Base-by-base conservation (phyloP, 2,329 filamentous ascomycete species). In the Didymella pinodella region DNA sequence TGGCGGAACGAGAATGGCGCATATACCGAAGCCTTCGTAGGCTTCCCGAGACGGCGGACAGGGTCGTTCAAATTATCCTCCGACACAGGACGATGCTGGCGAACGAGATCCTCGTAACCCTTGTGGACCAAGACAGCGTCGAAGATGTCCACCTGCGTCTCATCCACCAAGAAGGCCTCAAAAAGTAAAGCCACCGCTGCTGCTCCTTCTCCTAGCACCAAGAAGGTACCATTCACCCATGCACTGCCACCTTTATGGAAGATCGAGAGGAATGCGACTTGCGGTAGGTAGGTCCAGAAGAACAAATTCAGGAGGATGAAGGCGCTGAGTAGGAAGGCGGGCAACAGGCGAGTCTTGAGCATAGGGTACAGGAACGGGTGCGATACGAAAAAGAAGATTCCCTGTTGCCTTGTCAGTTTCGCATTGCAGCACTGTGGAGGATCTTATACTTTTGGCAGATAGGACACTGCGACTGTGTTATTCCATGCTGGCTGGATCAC, bases 1-100 rank as follows among this genome's bases (percentile, higher is more conserved):
- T 97, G 94, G n/a, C 91, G 86, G 53, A 97, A 81, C 54, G 91
- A 96, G 83, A 96, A 97, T 0, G 94, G 94, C 8, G 90, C 88
- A 77, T 95, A 97, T 18, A 92, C 84, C 0, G 92, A 91, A 1
- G 87, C 83, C 22, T 81, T 86, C 0, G 89, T 93, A 0, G 93
- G 92, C 65, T 92, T 93, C 28, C 93, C 94, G 0, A 98, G 86
- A 77, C 89, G 89, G 73, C 89, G 89, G 48, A 95, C 88, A 0
- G 92, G 86, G 68, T 89, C 88, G 47, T 89, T 86, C 51, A 74
- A 31, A 1, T 87, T 87, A 60, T 93, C 88, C 86, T 88, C 69
- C 88, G 82, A 59, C 79, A 76, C 91, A 80, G 66, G 90, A 83
- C 76, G 70, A 45, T 69, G 68, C 32, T 67, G 67, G 38, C 70